phyloP scores from a whole-genome alignment of 179 eudicot genomes.

The Drosera spatulata region DNA sequence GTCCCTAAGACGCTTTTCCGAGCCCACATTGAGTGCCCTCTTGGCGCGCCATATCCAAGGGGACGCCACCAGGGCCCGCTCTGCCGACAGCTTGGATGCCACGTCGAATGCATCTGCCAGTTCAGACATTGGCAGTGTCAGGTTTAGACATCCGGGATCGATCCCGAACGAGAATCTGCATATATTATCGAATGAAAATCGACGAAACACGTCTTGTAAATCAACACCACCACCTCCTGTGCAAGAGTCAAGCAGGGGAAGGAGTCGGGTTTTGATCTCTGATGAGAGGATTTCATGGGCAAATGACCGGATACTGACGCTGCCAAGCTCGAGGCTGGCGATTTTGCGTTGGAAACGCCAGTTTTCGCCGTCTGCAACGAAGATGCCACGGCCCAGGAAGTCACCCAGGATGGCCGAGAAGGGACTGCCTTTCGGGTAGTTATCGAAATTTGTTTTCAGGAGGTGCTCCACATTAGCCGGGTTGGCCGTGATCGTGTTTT shows the following conservation, averaged over 20 bases:
- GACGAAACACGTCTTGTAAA: conserved; percentile 35
- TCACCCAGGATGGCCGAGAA: conserved; percentile 42
- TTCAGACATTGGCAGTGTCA: conserved; percentile 27
- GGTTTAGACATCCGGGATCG: conserved; percentile 32
- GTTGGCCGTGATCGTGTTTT: conserved; percentile 38
- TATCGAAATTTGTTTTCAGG: conserved; percentile 37
- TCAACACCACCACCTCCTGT: neutral
- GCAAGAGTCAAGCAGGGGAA: conserved; percentile 21
- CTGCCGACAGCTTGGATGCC: conserved; percentile 33
- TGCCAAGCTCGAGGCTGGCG: conserved; percentile 43
- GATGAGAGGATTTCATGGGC: conserved; percentile 25
- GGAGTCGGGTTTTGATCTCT: conserved; percentile 25
- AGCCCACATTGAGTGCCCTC: conserved; percentile 24
- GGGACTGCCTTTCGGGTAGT: conserved; percentile 7
- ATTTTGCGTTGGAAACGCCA: conserved; percentile 53
- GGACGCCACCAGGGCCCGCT: conserved; percentile 26
- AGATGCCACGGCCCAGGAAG: conserved; percentile 43
- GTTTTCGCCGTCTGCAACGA: conserved; percentile 48
- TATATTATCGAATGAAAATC: conserved; percentile 42
- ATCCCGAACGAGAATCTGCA: conserved; percentile 49
- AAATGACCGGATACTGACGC: conserved; percentile 20
- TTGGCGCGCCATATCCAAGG: conserved; percentile 40
- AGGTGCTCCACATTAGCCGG: conserved; percentile 43
- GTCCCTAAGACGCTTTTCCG: conserved; percentile 24
- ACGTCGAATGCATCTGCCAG: conserved; percentile 30